phyloP scores from a whole-genome alignment of 176 grass and related monocot species.

The Pontederia crassipes region DNA sequence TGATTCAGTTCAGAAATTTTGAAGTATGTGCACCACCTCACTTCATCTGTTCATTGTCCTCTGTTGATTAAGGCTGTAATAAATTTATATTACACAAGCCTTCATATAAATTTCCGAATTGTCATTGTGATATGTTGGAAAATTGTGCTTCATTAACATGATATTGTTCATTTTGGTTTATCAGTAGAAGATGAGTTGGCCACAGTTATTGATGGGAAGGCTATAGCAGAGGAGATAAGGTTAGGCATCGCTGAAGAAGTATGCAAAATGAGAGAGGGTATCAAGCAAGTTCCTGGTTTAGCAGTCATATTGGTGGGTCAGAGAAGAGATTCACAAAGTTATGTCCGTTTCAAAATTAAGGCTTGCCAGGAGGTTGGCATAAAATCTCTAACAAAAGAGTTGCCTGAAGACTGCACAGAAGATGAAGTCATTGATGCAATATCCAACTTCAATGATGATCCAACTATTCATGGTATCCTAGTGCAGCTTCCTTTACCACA shows the following conservation, averaged over 20 bases:
- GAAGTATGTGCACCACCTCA: no score
- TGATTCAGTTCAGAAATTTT: no score
- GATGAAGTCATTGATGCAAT: slow-evolving; percentile 59
- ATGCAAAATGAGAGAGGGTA: slow-evolving; percentile 36
- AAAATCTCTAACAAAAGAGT: slow-evolving; percentile 51
- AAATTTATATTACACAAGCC: no score
- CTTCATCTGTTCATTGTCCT: no score
- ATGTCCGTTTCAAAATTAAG: slow-evolving; percentile 74
- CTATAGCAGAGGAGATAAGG: slow-evolving; percentile 74
- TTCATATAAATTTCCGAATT: no score
- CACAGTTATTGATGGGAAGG: slow-evolving; percentile 67
- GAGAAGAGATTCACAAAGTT: slow-evolving; percentile 77
- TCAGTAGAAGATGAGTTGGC: slow-evolving; percentile 32
- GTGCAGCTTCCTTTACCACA: slow-evolving; percentile 85
- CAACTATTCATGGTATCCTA: slow-evolving; percentile 85
- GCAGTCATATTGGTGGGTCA: slow-evolving; percentile 73
- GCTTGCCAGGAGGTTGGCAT: slow-evolving; percentile 85
- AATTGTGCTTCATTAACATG: background rate
- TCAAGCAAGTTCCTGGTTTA: slow-evolving; percentile 56
- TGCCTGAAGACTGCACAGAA: slow-evolving; percentile 57
- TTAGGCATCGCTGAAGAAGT: slow-evolving; percentile 56
- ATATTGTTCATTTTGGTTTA: background rate
- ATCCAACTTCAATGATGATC: slow-evolving; percentile 63
- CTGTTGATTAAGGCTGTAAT: no score
- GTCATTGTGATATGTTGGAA: background rate